A percentile compares a stretch with the other conserved stretches of the same genome.
These are phyloP conservation scores for Solanum piurae DNA, from an alignment of 257 asterid species.

Conservation along the genomic window DNA sequence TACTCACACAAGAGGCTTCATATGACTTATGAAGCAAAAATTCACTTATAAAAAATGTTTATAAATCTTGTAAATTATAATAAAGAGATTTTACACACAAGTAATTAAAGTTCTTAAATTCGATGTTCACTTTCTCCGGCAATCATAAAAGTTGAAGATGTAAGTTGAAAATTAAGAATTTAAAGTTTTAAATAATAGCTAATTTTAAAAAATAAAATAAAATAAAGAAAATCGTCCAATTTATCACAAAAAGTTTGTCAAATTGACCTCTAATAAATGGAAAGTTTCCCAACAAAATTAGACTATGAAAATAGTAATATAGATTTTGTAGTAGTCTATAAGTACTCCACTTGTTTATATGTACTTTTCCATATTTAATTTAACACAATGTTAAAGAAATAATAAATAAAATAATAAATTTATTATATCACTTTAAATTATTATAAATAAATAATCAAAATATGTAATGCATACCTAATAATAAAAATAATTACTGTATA, in stretches of 20 bases:
- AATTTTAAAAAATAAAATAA: too few species aligned
- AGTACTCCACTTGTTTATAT: neutral
- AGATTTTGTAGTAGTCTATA: neutral
- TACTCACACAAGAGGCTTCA: too few species aligned
- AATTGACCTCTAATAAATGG: neutral
- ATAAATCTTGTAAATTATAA: neutral
- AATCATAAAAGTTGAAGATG: neutral
- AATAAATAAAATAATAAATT: too few species aligned
- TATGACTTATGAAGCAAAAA: too few species aligned
- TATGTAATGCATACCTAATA: too few species aligned
- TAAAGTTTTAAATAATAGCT: neutral
- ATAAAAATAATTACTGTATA: too few species aligned
- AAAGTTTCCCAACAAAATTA: neutral
- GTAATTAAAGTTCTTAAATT: neutral
- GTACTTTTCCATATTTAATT: too few species aligned
- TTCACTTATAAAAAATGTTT: too few species aligned
- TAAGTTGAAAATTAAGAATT: neutral
- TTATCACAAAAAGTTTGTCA: neutral
- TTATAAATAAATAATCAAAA: too few species aligned
- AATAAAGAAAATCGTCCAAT: neutral
- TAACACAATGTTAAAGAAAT: too few species aligned
- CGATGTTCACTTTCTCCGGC: neutral
- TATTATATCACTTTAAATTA: too few species aligned
- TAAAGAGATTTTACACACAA: neutral
- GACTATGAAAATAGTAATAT: neutral